Evolutionary conservation across 805 yeast species (phyloP).

Genomic region (Saturnispora mendoncae): DNA sequence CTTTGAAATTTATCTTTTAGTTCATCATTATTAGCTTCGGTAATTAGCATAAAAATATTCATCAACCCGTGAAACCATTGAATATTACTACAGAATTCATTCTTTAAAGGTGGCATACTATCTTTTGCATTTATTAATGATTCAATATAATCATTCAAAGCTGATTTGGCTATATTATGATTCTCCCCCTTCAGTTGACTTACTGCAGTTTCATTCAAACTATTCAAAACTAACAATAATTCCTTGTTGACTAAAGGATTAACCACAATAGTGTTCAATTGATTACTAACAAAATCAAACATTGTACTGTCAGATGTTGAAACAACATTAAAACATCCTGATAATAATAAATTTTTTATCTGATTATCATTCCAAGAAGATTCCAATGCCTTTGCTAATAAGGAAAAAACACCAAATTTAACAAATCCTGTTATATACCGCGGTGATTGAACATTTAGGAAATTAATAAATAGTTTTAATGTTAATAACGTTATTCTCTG

Average conservation of each 20-base stretch:
- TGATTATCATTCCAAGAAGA: constrained; percentile 42
- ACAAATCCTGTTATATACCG: constrained; percentile 41
- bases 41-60: constrained; percentile 1
- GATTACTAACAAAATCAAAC: background rate
- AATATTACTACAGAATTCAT: background rate
- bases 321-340: constrained; percentile 40
- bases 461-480: constrained; percentile 37
- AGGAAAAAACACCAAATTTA: constrained; percentile 43
- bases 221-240: constrained; percentile 22
- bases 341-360: constrained; percentile 33
- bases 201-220: constrained; percentile 14
- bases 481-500: constrained; percentile 33
- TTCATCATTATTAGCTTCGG: background rate
- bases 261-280: background rate
- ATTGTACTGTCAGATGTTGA: background rate
- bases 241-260: constrained; percentile 35
- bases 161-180: background rate
- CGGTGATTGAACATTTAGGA: constrained; percentile 39
- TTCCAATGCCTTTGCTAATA: constrained; percentile 37
- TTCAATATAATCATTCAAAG: background rate
- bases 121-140: background rate
- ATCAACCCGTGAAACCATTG: constrained; percentile 8
- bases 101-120: background rate
- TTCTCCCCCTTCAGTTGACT: background rate
- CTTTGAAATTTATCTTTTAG: background rate